These are phyloP conservation scores for Colletotrichum costaricense DNA, from an alignment of 2,329 filamentous ascomycete genomes.

Conservation along the genomic window DNA sequence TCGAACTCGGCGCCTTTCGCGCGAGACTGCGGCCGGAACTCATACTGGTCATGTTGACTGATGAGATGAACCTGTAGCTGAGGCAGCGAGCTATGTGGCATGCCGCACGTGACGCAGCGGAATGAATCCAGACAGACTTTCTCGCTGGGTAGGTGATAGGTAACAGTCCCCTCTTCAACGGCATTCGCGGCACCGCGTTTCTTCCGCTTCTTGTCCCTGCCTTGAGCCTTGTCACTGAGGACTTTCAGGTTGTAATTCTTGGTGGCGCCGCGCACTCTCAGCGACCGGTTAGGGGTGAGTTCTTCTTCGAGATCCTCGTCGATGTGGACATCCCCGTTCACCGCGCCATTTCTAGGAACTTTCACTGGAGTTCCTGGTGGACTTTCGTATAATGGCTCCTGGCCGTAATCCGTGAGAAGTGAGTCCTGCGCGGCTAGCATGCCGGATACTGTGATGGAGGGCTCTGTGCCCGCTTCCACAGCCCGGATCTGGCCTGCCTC, in stretches of 20 bases:
- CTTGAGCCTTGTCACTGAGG: conserved; percentile 67
- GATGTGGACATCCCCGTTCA: conserved; percentile 44
- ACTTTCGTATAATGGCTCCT: conserved; percentile 39
- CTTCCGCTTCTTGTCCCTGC: conserved; percentile 61
- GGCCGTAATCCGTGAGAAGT: conserved; percentile 9
- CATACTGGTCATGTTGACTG: conserved; percentile 56
- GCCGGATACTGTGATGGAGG: conserved; percentile 56
- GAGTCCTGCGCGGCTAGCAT: conserved; percentile 33
- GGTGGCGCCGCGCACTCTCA: conserved; percentile 57
- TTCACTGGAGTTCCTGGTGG: conserved; percentile 20
- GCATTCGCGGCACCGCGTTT: conserved; percentile 42
- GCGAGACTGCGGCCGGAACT: conserved; percentile 52
- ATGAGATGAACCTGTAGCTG: conserved; percentile 62
- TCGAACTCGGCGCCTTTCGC: conserved; percentile 49
- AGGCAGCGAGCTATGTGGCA: conserved; percentile 57
- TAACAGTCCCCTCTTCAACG: conserved; percentile 55
- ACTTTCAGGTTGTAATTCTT: conserved; percentile 71
- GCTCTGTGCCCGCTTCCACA: conserved; percentile 55
- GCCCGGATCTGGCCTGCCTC: conserved; percentile 43
- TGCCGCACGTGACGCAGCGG: conserved; percentile 63
- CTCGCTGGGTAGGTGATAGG: conserved; percentile 57
- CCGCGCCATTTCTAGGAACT: conserved; percentile 29
- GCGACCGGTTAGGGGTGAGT: conserved; percentile 62
- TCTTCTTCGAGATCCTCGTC: conserved; percentile 60
- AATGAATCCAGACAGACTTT: conserved; percentile 60